These are phyloP conservation scores for Vanderwaltozyma yarrowii DNA, from an alignment of 805 yeast species.

Conservation along the genomic window DNA sequence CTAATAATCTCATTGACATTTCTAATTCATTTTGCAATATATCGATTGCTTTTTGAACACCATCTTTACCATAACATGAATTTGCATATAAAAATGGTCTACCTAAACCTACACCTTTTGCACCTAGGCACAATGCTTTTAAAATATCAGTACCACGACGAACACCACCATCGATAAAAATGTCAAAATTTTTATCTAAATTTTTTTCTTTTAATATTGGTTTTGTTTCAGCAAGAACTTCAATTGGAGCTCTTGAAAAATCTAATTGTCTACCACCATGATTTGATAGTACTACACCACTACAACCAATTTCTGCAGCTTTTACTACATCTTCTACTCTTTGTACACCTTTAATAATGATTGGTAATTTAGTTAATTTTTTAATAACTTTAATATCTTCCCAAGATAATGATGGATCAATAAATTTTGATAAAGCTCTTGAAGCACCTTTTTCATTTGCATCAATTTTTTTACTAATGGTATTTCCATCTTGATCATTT, in stretches of 20 bases:
- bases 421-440: slow-evolving; percentile 74
- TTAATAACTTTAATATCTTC: slow-evolving; percentile 49
- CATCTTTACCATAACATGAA: slow-evolving; percentile 52
- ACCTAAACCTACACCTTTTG: slow-evolving; percentile 62
- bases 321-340: slow-evolving; percentile 64
- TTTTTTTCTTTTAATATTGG: slow-evolving; percentile 39
- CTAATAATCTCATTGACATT: slow-evolving; percentile 72
- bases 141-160: slow-evolving; percentile 58
- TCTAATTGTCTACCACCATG: slow-evolving; percentile 90
- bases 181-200: slow-evolving; percentile 40
- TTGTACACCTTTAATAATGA: slow-evolving; percentile 77
- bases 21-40: slow-evolving; percentile 59
- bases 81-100: slow-evolving; percentile 58
- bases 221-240: slow-evolving; percentile 61
- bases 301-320: slow-evolving; percentile 62
- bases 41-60: slow-evolving; percentile 50
- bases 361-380: slow-evolving; percentile 49
- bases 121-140: slow-evolving; percentile 61
- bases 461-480: too few relatives aligned
- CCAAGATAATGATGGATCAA: slow-evolving; percentile 62
- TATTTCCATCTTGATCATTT: too few relatives aligned
- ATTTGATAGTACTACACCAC: slow-evolving; percentile 75
- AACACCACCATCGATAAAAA: slow-evolving; percentile 60
- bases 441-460: slow-evolving; percentile 80
- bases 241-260: slow-evolving; percentile 68